phyloP scores from a whole-genome alignment of 306 rosid species.

The Vigna nakashimae region DNA sequence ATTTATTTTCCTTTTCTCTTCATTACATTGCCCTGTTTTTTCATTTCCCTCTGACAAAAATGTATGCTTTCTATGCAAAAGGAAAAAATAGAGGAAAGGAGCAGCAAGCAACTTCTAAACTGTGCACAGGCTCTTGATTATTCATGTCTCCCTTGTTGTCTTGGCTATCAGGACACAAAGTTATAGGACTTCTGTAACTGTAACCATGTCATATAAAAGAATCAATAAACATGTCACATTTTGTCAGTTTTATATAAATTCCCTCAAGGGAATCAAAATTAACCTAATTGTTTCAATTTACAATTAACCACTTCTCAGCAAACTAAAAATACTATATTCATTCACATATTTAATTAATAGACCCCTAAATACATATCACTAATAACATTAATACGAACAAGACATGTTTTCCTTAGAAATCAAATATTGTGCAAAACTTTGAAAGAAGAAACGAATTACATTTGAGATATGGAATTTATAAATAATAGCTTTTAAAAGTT shows the following conservation, averaged over 20 bases:
- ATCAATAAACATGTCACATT: neutral
- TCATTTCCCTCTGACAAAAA: conserved; percentile 12
- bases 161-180: conserved; percentile 13
- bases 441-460: neutral
- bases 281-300: neutral
- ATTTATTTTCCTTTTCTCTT: neutral
- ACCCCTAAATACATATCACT: neutral
- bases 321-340: too few species aligned
- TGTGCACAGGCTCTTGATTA: conserved; percentile 13
- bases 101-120: conserved; percentile 21
- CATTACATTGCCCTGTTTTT: conserved; percentile 12
- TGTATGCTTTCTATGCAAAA: conserved; percentile 36
- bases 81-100: conserved; percentile 8
- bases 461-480: too few species aligned
- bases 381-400: neutral
- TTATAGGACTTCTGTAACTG: neutral
- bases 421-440: neutral
- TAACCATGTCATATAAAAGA: neutral
- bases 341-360: too few species aligned
- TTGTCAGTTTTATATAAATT: neutral
- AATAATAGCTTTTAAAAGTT: too few species aligned
- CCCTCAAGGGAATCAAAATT: neutral
- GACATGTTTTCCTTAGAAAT: neutral
- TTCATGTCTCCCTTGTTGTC: conserved; percentile 19
- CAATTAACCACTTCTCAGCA: neutral